A percentile compares a stretch with the other conserved stretches of the same genome.
These are phyloP conservation scores for Aspergillus awamori DNA, from an alignment of 2,329 filamentous ascomycete genomes.

Conservation along the genomic window DNA sequence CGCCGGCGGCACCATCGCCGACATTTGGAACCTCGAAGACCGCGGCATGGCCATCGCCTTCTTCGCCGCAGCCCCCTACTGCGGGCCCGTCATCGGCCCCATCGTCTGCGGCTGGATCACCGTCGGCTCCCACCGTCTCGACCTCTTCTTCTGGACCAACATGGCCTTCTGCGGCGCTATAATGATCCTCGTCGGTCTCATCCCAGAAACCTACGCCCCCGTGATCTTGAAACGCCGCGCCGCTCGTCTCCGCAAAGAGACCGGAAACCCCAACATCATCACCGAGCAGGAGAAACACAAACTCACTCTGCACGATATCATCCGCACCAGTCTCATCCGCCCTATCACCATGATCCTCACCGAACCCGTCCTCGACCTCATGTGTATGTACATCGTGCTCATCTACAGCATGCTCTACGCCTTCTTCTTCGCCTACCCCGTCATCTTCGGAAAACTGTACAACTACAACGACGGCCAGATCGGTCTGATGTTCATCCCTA, in stretches of 20 bases:
- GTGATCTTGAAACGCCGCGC: slow-evolving; percentile 39
- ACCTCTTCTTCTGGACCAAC: slow-evolving; percentile 39
- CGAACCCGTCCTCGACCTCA: slow-evolving; percentile 33
- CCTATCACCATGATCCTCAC: slow-evolving; percentile 79
- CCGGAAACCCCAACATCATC: slow-evolving; percentile 36
- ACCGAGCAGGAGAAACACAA: slow-evolving; percentile 36
- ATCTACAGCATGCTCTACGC: slow-evolving; percentile 53
- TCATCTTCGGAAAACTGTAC: slow-evolving; percentile 74
- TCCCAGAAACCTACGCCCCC: slow-evolving; percentile 42
- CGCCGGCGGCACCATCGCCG: slow-evolving; percentile 44
- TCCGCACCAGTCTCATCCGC: slow-evolving; percentile 71
- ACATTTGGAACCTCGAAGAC: slow-evolving; percentile 77
- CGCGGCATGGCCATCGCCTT: slow-evolving; percentile 80
- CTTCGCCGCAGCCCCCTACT: slow-evolving; percentile 76
- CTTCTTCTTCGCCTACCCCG: slow-evolving; percentile 56
- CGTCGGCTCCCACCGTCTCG: slow-evolving; percentile 34
- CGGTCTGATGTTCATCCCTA: slow-evolving; percentile 47
- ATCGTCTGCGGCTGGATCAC: slow-evolving; percentile 74
- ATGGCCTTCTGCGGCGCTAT: slow-evolving; percentile 35
- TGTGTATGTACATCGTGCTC: slow-evolving; percentile 76
- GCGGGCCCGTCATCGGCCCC: slow-evolving; percentile 73
- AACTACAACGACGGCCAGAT: slow-evolving; percentile 39
- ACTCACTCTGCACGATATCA: slow-evolving; percentile 33
- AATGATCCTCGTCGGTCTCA: slow-evolving; percentile 25
- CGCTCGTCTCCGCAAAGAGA: slow-evolving; percentile 35